A percentile compares a stretch with the other conserved stretches of the same genome.
phyloP scores from a whole-genome alignment of 164 flowering plant species.

The Saururus chinensis region DNA sequence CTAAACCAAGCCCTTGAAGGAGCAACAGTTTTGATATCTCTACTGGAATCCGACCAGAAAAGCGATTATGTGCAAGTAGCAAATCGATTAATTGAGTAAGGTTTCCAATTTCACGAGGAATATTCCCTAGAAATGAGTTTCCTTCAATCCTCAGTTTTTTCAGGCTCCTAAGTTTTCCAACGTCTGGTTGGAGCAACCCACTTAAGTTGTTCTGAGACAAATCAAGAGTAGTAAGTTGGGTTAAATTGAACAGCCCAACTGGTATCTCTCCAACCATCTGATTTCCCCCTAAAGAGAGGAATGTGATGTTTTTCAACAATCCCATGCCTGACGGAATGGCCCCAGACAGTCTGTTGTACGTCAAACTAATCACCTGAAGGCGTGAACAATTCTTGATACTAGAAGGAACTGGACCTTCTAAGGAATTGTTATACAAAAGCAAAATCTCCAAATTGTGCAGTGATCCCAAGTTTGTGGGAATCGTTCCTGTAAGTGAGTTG shows the following conservation, averaged over 20 bases:
- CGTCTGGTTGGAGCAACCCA: constrained; percentile 26
- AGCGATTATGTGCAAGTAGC: constrained; percentile 21
- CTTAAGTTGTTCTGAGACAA: constrained; percentile 31
- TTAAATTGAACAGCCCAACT: constrained; percentile 56
- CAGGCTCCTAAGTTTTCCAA: constrained; percentile 35
- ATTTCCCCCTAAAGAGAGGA: constrained; percentile 33
- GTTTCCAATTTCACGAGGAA: constrained; percentile 48
- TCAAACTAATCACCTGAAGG: constrained; percentile 22
- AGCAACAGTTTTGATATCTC: constrained; percentile 38
- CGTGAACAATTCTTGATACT: constrained; percentile 54
- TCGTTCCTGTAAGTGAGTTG: constrained; percentile 41
- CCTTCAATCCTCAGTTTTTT: constrained; percentile 6
- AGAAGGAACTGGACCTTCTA: constrained; percentile 57
- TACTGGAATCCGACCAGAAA: constrained; percentile 39
- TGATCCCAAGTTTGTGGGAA: constrained; percentile 45
- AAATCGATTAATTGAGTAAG: constrained; percentile 24
- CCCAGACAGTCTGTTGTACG: constrained; percentile 41
- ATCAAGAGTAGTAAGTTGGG: constrained; percentile 29
- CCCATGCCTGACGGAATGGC: constrained; percentile 51
- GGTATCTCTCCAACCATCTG: constrained; percentile 51
- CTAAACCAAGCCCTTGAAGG: constrained; percentile 53
- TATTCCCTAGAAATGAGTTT: constrained; percentile 36
- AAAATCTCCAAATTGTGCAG: constrained; percentile 40
- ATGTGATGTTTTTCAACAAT: constrained; percentile 36
- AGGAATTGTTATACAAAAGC: constrained; percentile 23